Conservation (phyloP, 495 filamentous ascomycete genomes). For the Penicillium egyptiacum region DNA sequence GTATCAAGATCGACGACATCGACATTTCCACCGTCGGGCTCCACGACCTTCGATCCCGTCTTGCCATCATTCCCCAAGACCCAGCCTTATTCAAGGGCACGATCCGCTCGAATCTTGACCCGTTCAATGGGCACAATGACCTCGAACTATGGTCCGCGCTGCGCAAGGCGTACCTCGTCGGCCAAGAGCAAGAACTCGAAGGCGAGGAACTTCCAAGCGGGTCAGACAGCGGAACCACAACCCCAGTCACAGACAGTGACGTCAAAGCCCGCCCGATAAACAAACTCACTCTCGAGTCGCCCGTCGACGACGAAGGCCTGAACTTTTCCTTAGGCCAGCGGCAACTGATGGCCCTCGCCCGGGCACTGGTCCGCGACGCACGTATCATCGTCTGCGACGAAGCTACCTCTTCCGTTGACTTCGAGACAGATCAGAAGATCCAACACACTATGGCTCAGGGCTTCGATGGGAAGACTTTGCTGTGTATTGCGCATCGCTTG, state of each 20-base stretch:
- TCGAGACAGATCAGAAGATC: slow-evolving; percentile 95
- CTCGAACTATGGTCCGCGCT: slow-evolving; percentile 86
- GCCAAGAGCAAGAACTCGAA: slow-evolving; percentile 38
- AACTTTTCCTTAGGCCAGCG: slow-evolving; percentile 97
- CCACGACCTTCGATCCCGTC: slow-evolving; percentile 78
- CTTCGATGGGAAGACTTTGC: slow-evolving; percentile 83
- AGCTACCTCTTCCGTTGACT: slow-evolving; percentile 88
- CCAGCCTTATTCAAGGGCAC: slow-evolving; percentile 93
- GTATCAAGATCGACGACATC: slow-evolving; percentile 85
- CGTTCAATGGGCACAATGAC: slow-evolving; percentile 85
- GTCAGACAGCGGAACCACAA: slow-evolving; percentile 19
- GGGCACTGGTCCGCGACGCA: slow-evolving; percentile 79
- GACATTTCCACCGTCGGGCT: slow-evolving; percentile 84
- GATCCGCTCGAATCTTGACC: slow-evolving; percentile 86
- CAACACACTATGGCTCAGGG: slow-evolving; percentile 84
- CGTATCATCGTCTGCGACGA: slow-evolving; percentile 97
- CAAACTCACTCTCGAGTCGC: slow-evolving; percentile 77
- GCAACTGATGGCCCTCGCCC: slow-evolving; percentile 91
- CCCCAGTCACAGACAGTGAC: slow-evolving; percentile 13
- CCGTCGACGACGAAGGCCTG: slow-evolving; percentile 90
- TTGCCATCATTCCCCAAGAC: slow-evolving; percentile 96
- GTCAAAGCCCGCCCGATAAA: slow-evolving; percentile 19
- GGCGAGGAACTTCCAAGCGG: slow-evolving; percentile 24
- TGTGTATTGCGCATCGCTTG: slow-evolving; percentile 94
- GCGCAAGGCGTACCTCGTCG: slow-evolving; percentile 75